Base-by-base conservation (phyloP, 202 grass and related monocot genomes). In the Dendrocalamus latiflorus region DNA sequence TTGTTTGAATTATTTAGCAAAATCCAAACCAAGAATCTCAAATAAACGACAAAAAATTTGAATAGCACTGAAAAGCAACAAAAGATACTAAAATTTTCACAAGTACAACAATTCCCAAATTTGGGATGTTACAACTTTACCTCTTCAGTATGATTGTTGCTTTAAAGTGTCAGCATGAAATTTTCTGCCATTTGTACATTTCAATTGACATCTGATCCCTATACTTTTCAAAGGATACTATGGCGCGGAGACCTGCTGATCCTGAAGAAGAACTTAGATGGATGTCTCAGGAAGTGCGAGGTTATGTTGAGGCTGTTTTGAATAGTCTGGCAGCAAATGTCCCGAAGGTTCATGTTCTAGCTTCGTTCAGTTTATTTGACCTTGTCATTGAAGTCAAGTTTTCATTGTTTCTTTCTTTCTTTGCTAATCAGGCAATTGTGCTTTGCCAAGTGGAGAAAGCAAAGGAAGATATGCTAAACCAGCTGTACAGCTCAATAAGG, bases 391-490 rank as follows among this genome's bases (percentile, higher is more conserved):
- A 67, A 43, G 44, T 15, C 21, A 54, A 18, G 14, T n/a, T 60
- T 72, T 77, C 54, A 62, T 67, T 28, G 8, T 66, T 48, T 59
- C n/a, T 76, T 69, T 16, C 14, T 38, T 68, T 54, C 5, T 89
- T 72, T 67, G 38, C 44, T 86, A 74, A 80, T 73, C 81, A 98
- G 95, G 95, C 95, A 41, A 90, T 98, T 55, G 95, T 98, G 53
- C 86, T 98, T 57, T 98, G 95, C 75, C 95, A 98, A 93, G 95
- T 98, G 65, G 95, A 98, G 73, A 98, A 98, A 76, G 89, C 95
- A 86, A 98, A 95, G 82, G 95, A 98, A 90, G 95, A 98, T 69
- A 98, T 98, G 95, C 87, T 98, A 65, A 98, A 98, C 90, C 93
- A 98, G 67, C 83, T 98, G 59, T 98, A 98, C 78, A 95, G 84